A percentile compares a stretch with the other conserved stretches of the same genome.
phyloP scores from a whole-genome alignment of 768 basidiomycete species.

The Gloeopeniophorella convolvens region DNA sequence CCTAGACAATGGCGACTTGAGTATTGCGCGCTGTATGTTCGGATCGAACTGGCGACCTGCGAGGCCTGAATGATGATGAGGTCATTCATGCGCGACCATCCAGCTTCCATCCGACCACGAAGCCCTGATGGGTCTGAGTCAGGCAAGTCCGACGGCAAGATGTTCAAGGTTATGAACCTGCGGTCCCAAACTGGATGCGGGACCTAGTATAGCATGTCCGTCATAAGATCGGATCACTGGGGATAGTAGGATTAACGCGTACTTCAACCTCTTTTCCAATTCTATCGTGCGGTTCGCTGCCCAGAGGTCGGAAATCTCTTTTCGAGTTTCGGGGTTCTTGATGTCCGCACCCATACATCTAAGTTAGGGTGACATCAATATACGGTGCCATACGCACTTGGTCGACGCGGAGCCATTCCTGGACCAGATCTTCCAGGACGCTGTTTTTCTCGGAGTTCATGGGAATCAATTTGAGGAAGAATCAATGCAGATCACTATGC shows the following conservation, averaged over 20 bases:
- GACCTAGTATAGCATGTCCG: conserved; percentile 33
- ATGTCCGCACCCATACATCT: not conserved
- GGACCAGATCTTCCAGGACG: conserved; percentile 37
- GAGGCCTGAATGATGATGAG: conserved; percentile 76
- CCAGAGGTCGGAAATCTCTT: conserved; percentile 45
- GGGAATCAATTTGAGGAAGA: not conserved
- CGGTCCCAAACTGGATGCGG: conserved; percentile 84
- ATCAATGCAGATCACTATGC: not conserved
- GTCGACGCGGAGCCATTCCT: conserved; percentile 46
- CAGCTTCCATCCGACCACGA: conserved; percentile 79
- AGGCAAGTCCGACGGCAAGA: not conserved
- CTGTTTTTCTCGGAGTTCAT: not conserved
- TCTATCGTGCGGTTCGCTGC: conserved; percentile 37
- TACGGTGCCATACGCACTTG: conserved; percentile 27
- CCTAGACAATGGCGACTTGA: conserved; percentile 36
- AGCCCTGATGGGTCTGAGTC: conserved; percentile 41
- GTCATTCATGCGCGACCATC: conserved; percentile 90
- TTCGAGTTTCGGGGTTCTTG: conserved; percentile 45
- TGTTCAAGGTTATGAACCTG: conserved; percentile 43
- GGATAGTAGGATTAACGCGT: not conserved
- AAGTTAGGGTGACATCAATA: not conserved
- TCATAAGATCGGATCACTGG: not conserved
- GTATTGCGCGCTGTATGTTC: not conserved
- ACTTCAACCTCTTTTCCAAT: conserved; percentile 55
- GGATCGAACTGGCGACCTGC: conserved; percentile 41